Evolutionary conservation across 305 asterid genomes (phyloP), one percentile per base, ranked within the genome.

Genomic region (Galium porrigens): DNA sequence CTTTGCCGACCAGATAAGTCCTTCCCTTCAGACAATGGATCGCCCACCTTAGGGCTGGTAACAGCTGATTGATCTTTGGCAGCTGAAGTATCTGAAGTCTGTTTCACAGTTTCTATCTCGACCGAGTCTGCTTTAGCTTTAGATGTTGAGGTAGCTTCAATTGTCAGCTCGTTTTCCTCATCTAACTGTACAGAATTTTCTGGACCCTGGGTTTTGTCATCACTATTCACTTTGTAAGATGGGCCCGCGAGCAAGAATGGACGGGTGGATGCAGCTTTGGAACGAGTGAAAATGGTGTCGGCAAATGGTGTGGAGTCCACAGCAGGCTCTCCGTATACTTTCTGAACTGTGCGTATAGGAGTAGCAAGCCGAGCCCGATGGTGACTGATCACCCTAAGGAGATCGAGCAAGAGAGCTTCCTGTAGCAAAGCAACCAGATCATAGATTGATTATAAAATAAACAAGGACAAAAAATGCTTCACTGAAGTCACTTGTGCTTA

Each of bases 341-440:
- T 75, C 68, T 75, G 76, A 12, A 71, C 67, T 63, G 79, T 71
- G 33, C 79, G 79, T 18, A 75, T 65, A 32, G 79, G 79, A 6
- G 79, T 75, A 27, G 79, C 79, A 71, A 75, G 79, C 37, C 79
- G 73, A 37, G 76, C 79, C 6, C 73, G 66, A 64, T 75, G 79
- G 59, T 75, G 79, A 37, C 79, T 71, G 65, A 75, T 67, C 22
- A 75, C 79, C 64, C 79, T 71, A 29, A 75, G 76, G 53, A 75
- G 71, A 71, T 75, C 79, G 46, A 75, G 71, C 58, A 75, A 41
- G 34, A 75, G 6, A 27, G 76, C 66, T 71, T 75, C 79, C 79
- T 75, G 55, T 34, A n/a, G 34, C 29, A 65, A 53, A 33, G 34
- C 20, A 61, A 53, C 11, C 18, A 61, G 20, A 54, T 57, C 42